These are phyloP conservation scores for Hamigera avellanea DNA, from an alignment of 495 filamentous ascomycete species.

Conservation along the genomic window DNA sequence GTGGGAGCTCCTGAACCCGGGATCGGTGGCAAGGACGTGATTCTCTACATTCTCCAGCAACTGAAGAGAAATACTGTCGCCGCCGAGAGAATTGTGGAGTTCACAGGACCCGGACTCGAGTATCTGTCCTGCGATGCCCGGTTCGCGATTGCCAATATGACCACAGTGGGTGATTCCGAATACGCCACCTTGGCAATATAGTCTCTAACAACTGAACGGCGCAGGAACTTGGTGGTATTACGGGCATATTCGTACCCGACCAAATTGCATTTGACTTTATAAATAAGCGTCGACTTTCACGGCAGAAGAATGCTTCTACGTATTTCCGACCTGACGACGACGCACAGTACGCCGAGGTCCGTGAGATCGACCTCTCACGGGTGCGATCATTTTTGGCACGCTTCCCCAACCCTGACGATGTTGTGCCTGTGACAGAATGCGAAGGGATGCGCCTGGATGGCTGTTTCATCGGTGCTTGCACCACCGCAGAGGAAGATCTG, in stretches of 20 bases:
- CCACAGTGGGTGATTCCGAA: constrained; percentile 15
- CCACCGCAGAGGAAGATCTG: constrained; percentile 35
- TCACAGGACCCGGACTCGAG: constrained; percentile 22
- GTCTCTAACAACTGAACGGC: not conserved
- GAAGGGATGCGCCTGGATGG: constrained; percentile 25
- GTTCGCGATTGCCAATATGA: constrained; percentile 40
- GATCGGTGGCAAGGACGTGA: constrained; percentile 35
- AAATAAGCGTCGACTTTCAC: constrained; percentile 13
- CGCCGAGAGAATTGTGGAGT: constrained; percentile 34
- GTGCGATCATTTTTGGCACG: constrained; percentile 25
- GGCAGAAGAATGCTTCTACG: constrained; percentile 14
- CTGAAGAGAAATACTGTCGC: constrained; percentile 36
- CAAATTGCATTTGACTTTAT: constrained; percentile 20
- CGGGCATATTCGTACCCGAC: constrained; percentile 30
- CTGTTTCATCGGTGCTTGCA: constrained; percentile 40
- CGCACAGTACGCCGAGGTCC: constrained; percentile 22
- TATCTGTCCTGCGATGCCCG: constrained; percentile 29
- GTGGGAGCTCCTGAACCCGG: constrained; percentile 20
- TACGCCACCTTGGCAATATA: not conserved
- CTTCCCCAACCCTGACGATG: constrained; percentile 34
- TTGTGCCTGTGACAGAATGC: constrained; percentile 25
- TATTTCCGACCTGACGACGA: constrained; percentile 31
- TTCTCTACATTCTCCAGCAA: constrained; percentile 31
- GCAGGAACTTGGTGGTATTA: constrained; percentile 36
- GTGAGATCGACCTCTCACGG: constrained; percentile 25